Base-by-base conservation (phyloP, 176 grass and related monocot species). In the Oryza rufipogon region DNA sequence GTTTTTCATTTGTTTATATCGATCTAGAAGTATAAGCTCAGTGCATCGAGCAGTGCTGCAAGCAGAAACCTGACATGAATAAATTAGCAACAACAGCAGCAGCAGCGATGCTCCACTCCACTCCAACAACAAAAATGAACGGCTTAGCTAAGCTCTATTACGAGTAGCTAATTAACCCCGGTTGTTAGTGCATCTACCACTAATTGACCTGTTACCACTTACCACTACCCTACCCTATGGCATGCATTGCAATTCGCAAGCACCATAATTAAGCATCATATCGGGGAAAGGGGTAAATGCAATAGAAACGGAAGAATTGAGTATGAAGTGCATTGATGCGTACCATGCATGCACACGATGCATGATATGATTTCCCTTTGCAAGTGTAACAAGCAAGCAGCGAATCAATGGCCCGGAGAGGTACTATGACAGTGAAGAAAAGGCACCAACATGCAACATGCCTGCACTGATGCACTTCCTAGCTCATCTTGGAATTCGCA, bases 101-200 rank as follows among this genome's bases (percentile, higher is more conserved):
- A 3, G 34, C 34, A 36, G 44, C 11, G 22, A 28, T 74, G 20
- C 56, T 61, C 17, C 56, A 9, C 20, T 61, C 56, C 7, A 2
- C n/a, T 63, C 58, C 58, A 63, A 63, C 58, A 22, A 23, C 58
- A 22, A 61, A 61, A 22, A 12, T 9, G 58, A 61, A 61, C 14
- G 20, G 14, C 4, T 1, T 61, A 45, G 76, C 56, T 44, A 30
- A 14, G 10, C 2, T 20, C 42, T 44, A 44, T 10, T 44, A 9
- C 58, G 7, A 41, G 39, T 63, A 63, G 20, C 22, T 66, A 63
- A n/a, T 14, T 66, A 64, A 48, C 41, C 26, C 42, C 44, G 46
- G 78, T 25, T 80, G 46, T 80, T 69, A 80, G 46, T 68, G 77
- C 64, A 51, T 33, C 77, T 23, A 46, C 30, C 2, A 32, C 39